Base-by-base conservation (phyloP, 2,329 filamentous ascomycete species). In the Dactylonectria estremocensis region DNA sequence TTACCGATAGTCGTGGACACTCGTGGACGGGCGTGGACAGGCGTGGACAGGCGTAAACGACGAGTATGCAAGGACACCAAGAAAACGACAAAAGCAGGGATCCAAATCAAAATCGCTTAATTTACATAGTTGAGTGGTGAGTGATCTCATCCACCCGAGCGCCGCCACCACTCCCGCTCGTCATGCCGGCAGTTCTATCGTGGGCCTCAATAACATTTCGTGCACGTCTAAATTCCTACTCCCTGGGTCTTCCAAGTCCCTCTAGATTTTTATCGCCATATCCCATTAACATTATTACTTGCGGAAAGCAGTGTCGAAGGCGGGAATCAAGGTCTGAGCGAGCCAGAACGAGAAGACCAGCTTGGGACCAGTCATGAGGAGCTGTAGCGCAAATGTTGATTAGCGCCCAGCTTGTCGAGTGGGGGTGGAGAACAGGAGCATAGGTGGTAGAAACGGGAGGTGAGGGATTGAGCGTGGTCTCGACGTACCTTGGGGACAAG, bases 291-390 rank as follows among this genome's bases (percentile, higher is more conserved):
- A 62, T 58, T 31, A 66, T 63, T 71, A 75, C 64, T 77, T 76
- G 59, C 64, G 69, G 60, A 88, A 76, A 71, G 83, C 82, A 65
- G 75, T 80, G 75, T 90, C 93, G 82, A 98, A 98, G 45, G 95
- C 92, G 58, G 96, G 96, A 79, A 99, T 99, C 77, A 99, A 87
- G 33, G 96, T 98, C 87, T 99, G 96, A 65, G 96, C 96, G 79
- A 99, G 90, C 96, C 96, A 99, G 91, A 99, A 99, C 69, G 95
- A 98, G 87, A 99, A 99, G 70, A 98, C 96, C 68, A 99, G 89
- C 89, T 99, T 99, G 71, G 96, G 96, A 24, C 96, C 97, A 16
- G 96, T 99, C 96, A 99, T 99, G 78, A 99, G 89, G 72, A 99
- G 90, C 92, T 91, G 65, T 45, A 66, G 28, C 35, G 18, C 49